A percentile compares a stretch with the other conserved stretches of the same genome.
Evolutionary conservation across 805 yeast genomes (phyloP).

Genomic region (Candida michaelii): DNA sequence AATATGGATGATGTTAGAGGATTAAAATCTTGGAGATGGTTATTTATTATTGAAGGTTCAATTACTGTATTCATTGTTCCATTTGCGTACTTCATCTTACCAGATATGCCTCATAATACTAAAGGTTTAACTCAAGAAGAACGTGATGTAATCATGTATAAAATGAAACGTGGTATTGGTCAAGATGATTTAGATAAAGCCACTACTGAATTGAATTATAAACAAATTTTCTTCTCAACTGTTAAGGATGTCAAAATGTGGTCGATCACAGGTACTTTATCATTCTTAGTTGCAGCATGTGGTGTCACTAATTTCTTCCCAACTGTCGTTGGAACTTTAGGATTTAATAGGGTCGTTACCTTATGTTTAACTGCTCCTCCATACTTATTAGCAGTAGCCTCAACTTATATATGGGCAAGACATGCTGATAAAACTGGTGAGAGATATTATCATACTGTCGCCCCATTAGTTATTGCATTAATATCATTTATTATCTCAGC

Average conservation of each 20-base stretch:
- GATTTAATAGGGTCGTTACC: slow-evolving; percentile 49
- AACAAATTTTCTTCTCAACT: slow-evolving; percentile 36
- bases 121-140: slow-evolving; percentile 46
- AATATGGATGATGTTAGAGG: slow-evolving; percentile 41
- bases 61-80: slow-evolving; percentile 49
- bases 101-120: slow-evolving; percentile 54
- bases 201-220: slow-evolving; percentile 32
- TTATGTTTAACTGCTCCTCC: slow-evolving; percentile 62
- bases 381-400: slow-evolving; percentile 49
- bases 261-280: slow-evolving; percentile 44
- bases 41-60: slow-evolving; percentile 56
- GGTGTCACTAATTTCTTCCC: slow-evolving; percentile 66
- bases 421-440: slow-evolving; percentile 60
- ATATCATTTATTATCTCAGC: slow-evolving; percentile 49
- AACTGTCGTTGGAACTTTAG: slow-evolving; percentile 55
- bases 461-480: slow-evolving; percentile 43
- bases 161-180: slow-evolving; percentile 41
- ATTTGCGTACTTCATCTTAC: slow-evolving; percentile 47
- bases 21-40: slow-evolving; percentile 53
- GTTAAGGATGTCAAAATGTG: slow-evolving; percentile 45
- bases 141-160: slow-evolving; percentile 43
- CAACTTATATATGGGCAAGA: slow-evolving; percentile 52
- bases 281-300: slow-evolving; percentile 55
- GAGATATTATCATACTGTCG: slow-evolving; percentile 48
- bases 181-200: slow-evolving; percentile 37